Evolutionary conservation across 257 asterid species (phyloP).

Genomic region (Salvia miltiorrhiza): DNA sequence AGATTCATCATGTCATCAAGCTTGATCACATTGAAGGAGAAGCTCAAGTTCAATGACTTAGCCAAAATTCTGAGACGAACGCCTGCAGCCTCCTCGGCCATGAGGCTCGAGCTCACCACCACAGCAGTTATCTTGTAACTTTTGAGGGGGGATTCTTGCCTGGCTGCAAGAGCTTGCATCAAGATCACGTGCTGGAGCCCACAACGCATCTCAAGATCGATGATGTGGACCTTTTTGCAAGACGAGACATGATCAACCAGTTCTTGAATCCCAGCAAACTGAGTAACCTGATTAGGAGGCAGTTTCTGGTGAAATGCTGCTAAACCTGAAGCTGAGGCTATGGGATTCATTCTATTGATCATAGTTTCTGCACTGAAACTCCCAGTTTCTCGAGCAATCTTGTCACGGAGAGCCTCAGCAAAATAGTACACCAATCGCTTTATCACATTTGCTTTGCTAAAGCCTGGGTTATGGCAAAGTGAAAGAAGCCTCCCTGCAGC

Average conservation of each 20-base stretch:
- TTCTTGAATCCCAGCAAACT: constrained; percentile 40
- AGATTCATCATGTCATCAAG: neutral
- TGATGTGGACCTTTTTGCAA: constrained; percentile 33
- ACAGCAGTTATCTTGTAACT: constrained; percentile 47
- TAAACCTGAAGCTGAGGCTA: neutral
- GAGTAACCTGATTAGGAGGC: constrained; percentile 34
- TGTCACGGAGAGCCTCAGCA: constrained; percentile 42
- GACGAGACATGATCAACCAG: constrained; percentile 34
- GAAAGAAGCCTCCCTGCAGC: constrained; percentile 28
- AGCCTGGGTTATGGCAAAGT: constrained; percentile 23
- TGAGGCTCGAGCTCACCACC: constrained; percentile 22
- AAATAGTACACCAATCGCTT: constrained; percentile 37
- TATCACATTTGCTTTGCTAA: constrained; percentile 23
- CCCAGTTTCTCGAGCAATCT: constrained; percentile 40
- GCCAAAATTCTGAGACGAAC: constrained; percentile 10
- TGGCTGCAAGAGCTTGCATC: constrained; percentile 36
- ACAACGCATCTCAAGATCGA: constrained; percentile 33
- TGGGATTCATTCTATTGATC: neutral
- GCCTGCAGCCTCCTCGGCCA: constrained; percentile 33
- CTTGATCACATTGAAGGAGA: constrained; percentile 12
- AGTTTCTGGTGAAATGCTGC: constrained; percentile 10
- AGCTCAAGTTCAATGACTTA: constrained; percentile 13
- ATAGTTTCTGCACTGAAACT: neutral
- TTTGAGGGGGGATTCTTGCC: constrained; percentile 23
- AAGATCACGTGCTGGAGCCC: constrained; percentile 24